Evolutionary conservation across 1,284 basidiomycete genomes (phyloP), one percentile per base, ranked within the genome.

Genomic region (Trametes pubescens): DNA sequence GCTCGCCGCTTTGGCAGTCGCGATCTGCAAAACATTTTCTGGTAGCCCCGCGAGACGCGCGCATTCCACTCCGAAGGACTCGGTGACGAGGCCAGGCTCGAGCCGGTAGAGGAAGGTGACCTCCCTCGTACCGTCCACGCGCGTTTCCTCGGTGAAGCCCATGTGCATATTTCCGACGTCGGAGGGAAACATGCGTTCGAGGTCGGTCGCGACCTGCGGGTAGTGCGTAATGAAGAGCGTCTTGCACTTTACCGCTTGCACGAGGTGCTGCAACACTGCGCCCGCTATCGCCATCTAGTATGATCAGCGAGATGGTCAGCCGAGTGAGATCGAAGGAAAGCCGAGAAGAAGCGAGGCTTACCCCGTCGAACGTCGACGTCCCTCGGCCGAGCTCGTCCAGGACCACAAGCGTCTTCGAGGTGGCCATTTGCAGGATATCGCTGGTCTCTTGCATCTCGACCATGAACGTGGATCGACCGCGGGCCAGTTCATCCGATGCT

Each of bases 141-240:
- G 80, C 37, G 76, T 78, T 9, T 91, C 86, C 57, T 89, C 85
- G 22, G 84, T 83, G 73, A 94, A 97, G 16, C 88, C 88, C 93
- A 98, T 97, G 72, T 98, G 95, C 71, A 91, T 78, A 73, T 95
- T 95, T 66, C 87, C 82, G 34, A 96, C 81, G 16, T 87, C 81
- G 8, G 69, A 61, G 0, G 87, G 85, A 72, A 84, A 88, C 62
- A 79, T 81, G 34, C 79, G 79, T 67, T 84, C 83, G 13, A 89
- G 69, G 47, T 86, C 86, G 59, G 83, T 78, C 61, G 90, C 86
- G 59, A 95, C 79, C 70, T 89, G 80, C 1, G 95, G 95, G 72
- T 96, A 98, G 74, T 98, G 95, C 0, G 95, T 98, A 69, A 97
- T 95, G 75, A 98, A 98, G n/a, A 97, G 78, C 0, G 94, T 94